A percentile compares a stretch with the other conserved stretches of the same genome.
phyloP scores from a whole-genome alignment of 208 protist species.

The Acanthamoeba royreba region DNA sequence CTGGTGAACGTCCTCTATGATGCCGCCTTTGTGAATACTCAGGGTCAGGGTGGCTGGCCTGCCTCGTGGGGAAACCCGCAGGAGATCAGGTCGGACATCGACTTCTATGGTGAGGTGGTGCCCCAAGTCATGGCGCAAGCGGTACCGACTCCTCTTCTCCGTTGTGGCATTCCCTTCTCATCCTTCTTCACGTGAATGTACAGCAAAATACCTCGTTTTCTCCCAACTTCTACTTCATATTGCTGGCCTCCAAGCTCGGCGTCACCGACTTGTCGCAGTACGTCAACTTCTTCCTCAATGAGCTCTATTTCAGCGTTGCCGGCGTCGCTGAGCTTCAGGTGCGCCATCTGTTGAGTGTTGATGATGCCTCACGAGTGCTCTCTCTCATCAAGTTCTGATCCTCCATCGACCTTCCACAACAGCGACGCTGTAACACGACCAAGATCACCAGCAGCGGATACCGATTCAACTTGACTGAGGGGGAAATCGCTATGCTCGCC shows the following conservation, averaged over 20 bases:
- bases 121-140: no score
- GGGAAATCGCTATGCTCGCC: not conserved
- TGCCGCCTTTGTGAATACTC: not conserved
- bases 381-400: not conserved
- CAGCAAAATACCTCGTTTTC: no score
- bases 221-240: not conserved
- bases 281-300: not conserved
- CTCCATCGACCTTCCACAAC: not conserved
- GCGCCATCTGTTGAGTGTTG: not conserved
- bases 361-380: not conserved
- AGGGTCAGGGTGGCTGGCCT: not conserved
- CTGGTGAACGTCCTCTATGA: not conserved
- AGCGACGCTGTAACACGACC: not conserved
- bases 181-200: no score
- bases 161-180: no score
- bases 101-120: not conserved
- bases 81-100: not conserved
- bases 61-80: not conserved
- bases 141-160: no score
- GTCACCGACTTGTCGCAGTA: not conserved
- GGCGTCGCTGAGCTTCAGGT: not conserved
- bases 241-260: not conserved
- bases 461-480: not conserved
- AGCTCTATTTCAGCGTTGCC: not conserved
- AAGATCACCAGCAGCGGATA: not conserved